Evolutionary conservation across 2,329 filamentous ascomycete genomes (phyloP), one percentile per base, ranked within the genome.

Genomic region (Cercospora zeae-maydis): DNA sequence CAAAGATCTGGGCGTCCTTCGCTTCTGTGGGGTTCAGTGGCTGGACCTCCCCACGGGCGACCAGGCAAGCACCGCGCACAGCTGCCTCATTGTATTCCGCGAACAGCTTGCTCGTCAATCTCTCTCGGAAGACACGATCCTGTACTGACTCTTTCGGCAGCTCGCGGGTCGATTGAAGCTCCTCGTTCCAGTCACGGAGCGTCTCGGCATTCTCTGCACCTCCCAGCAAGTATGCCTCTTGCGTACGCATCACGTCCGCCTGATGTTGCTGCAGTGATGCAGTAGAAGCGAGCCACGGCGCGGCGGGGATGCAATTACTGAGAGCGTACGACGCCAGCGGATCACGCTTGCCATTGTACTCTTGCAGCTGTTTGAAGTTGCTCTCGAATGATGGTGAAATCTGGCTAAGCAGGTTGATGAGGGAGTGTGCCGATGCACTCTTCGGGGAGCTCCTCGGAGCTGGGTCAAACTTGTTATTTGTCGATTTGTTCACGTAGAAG

Each of bases 71-170:
- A 66, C 95, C 95, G 65, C 92, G 88, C 42, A 92, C 90, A 61
- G 96, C 95, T 52, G 95, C 93, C 75, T 99, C 95, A 67, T 93
- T 96, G 78, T 97, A 99, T 77, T 99, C 95, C 10, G 95, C 95
- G 75, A 96, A 98, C 1, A 99, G 86, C 80, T 99, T 99, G 14
- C 92, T 95, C 7, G 95, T 90, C 60, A 99, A 83, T 33, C 95
- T 88, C 78, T 99, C 95, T 31, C 95, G 86, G 84, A 98, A 98
- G 16, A 99, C 93, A 59, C 93, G 88, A 74, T 99, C 95, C 77
- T 97, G 93, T 10, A 99, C 90, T 7, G 88, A 92, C 67, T 97
- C 93, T 74, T 92, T 93, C 34, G 93, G 93, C 67, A 99, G 84
- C 77, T 99, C 95, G 72, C 92, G 88, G 10, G 95, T 96, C 1